Conservation (phyloP, 306 rosid genomes). For the Pyrus communis region DNA sequence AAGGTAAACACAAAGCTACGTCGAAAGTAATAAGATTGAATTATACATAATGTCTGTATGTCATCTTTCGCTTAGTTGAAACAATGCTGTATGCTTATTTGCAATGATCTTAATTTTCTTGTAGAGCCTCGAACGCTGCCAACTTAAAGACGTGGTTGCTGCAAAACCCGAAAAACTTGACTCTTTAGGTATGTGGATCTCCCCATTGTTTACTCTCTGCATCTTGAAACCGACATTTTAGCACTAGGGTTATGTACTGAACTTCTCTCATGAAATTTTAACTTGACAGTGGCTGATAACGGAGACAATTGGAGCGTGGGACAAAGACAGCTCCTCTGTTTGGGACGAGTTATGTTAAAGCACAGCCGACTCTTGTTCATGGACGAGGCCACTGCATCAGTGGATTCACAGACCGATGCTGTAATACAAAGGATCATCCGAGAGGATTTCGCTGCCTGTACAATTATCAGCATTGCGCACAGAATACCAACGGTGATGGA, state of each 20-base stretch:
- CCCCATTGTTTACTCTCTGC: background rate
- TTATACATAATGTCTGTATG: background rate
- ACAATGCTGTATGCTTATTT: background rate
- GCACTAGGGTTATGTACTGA: background rate
- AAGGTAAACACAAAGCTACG: conserved; percentile 36
- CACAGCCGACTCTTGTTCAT: conserved; percentile 73
- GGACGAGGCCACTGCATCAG: conserved; percentile 98
- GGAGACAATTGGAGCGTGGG: conserved; percentile 99
- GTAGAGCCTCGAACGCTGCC: conserved; percentile 87
- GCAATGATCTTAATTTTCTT: background rate
- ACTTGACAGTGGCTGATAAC: conserved; percentile 51
- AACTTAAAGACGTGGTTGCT: conserved; percentile 77
- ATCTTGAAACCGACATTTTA: background rate
- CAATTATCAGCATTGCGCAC: conserved; percentile 96
- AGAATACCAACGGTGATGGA: conserved; percentile 98
- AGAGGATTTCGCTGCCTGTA: conserved; percentile 77
- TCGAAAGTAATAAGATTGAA: background rate
- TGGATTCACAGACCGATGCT: conserved; percentile 91
- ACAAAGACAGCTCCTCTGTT: conserved; percentile 87
- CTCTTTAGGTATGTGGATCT: conserved; percentile 48
- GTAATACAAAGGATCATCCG: conserved; percentile 79
- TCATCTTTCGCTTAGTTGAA: background rate
- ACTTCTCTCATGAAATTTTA: background rate
- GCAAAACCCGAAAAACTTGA: conserved; percentile 75
- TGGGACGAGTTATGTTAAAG: conserved; percentile 91